Evolutionary conservation across 768 basidiomycete species (phyloP).

Genomic region (Psilocybe azurescens): DNA sequence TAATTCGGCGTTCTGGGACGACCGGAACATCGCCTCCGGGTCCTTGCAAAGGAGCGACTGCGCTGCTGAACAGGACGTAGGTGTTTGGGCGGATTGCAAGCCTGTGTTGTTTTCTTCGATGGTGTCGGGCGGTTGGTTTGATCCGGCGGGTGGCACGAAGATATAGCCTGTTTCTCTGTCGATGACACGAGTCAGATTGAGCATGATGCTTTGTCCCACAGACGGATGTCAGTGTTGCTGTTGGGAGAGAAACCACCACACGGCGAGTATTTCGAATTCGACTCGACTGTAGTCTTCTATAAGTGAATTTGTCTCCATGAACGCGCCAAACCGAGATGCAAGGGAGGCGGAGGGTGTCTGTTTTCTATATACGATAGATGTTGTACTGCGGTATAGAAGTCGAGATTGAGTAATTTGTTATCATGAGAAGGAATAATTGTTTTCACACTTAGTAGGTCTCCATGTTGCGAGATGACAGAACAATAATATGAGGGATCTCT

Average conservation of each 20-base stretch:
- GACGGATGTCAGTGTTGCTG: background rate
- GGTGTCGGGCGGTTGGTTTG: constrained; percentile 39
- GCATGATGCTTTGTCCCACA: constrained; percentile 94
- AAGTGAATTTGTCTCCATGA: constrained; percentile 90
- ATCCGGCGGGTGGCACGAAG: constrained; percentile 64
- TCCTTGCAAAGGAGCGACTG: constrained; percentile 58
- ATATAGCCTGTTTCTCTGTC: constrained; percentile 94
- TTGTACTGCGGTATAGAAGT: constrained; percentile 98
- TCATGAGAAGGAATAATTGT: too few relatives aligned
- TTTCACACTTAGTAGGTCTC: constrained; percentile 57
- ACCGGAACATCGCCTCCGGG: constrained; percentile 64
- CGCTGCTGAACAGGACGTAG: constrained; percentile 69
- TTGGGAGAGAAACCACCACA: constrained; percentile 46
- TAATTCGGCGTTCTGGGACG: constrained; percentile 94
- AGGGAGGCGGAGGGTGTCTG: constrained; percentile 59
- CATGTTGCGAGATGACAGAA: constrained; percentile 88
- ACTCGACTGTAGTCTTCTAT: constrained; percentile 93
- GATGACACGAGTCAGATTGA: constrained; percentile 80
- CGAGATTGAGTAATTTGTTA: constrained; percentile 67
- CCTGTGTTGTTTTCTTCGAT: constrained; percentile 40
- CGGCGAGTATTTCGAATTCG: constrained; percentile 95
- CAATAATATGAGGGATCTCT: constrained; percentile 97
- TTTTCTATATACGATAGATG: constrained; percentile 90
- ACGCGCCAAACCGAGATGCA: constrained; percentile 67
- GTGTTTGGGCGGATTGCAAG: constrained; percentile 62